Base-by-base conservation (phyloP, 257 asterid genomes). In the Avicennia marina region DNA sequence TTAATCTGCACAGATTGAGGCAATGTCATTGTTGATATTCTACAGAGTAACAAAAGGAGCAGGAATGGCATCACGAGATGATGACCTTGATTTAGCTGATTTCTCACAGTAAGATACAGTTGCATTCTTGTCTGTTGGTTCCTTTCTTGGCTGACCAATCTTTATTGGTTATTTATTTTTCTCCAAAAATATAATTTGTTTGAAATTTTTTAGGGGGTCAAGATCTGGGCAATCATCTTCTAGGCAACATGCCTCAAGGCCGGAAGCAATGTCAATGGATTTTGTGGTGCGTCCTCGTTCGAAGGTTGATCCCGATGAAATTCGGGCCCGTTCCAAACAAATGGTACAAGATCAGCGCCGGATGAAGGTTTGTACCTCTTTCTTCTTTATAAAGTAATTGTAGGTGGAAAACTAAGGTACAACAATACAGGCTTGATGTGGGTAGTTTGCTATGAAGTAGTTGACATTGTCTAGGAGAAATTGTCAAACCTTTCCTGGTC, bases 271-370 rank as follows among this genome's bases (percentile, higher is more conserved):
- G 91, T 71, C 94, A 6, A 90, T 90, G 98, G 96, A 90, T 76
- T 90, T 90, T 72, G 24, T 83, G 63, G 88, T 90, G 71, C 91
- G 98, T 24, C 98, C 98, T 29, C 95, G 83, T 57, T 90, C 98
- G 42, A 87, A 87, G 75, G 75, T 90, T 65, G 98, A 90, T 62
- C 96, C 98, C 1, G 96, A 87, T 4, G 95, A 79, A 60, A 72
- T 88, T 56, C 80, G 90, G 51, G 96, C 95, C 8, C 84, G 86
- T 56, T 85, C 86, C 33, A 87, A 76, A 69, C 93, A 82, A 55
- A 17, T 72, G 67, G 82, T 72, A 8, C 84, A 69, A 45, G 94
- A 91, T 71, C 93, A 78, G 76, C 94, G 95, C 12, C 83, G 94
- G 33, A 63, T 33, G 7, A 90, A 91, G 96, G 98, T 91, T 53